Conservation (phyloP, 371 early-diverging fungal genomes). For the Dentiscutata heterogama region DNA sequence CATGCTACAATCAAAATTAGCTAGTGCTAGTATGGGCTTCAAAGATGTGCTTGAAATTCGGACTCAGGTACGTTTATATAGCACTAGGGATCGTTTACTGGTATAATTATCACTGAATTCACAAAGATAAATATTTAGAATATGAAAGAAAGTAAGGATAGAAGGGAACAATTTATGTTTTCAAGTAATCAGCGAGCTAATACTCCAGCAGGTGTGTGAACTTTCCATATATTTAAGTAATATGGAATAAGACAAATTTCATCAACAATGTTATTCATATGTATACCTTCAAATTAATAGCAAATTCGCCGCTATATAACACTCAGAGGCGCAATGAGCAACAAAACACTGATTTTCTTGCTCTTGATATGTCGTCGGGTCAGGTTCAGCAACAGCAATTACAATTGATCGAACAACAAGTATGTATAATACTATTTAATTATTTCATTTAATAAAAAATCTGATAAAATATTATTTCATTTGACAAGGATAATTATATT, state of each 20-base stretch:
- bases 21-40: slow-evolving; percentile 88
- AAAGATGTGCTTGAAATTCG: slow-evolving; percentile 94
- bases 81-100: neutral
- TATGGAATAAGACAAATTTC: neutral
- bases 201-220: slow-evolving; percentile 51
- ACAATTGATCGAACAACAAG: slow-evolving; percentile 51
- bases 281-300: neutral
- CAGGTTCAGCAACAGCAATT: slow-evolving; percentile 51
- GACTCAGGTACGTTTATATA: slow-evolving; percentile 66
- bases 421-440: slow-evolving; percentile 31
- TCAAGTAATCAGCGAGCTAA: slow-evolving; percentile 51
- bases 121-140: slow-evolving; percentile 57
- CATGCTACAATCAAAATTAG: slow-evolving; percentile 90
- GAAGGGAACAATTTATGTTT: slow-evolving; percentile 68
- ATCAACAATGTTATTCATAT: neutral
- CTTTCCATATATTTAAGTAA: neutral
- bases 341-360: slow-evolving; percentile 53
- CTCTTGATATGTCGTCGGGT: slow-evolving; percentile 55
- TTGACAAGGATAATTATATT: slow-evolving; percentile 64
- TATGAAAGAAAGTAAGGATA: slow-evolving; percentile 79
- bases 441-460: neutral
- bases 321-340: slow-evolving; percentile 45
- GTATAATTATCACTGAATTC: neutral
- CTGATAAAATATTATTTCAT: neutral
- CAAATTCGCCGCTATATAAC: slow-evolving; percentile 42